These are phyloP conservation scores for Trametes villosa DNA, from an alignment of 768 basidiomycete species.

Conservation along the genomic window DNA sequence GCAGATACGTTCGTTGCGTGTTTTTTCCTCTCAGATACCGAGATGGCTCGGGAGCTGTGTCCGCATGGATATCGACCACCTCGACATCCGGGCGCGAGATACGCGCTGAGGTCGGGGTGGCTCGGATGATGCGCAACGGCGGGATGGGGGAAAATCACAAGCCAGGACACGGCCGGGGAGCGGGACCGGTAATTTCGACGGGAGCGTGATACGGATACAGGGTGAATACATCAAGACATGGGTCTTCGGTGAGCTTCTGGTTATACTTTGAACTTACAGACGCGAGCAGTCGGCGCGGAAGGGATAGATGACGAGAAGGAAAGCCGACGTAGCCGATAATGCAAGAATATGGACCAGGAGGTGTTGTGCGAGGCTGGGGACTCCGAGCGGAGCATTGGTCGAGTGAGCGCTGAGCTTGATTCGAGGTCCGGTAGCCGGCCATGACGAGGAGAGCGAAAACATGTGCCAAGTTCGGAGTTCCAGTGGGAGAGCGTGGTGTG, in stretches of 20 bases:
- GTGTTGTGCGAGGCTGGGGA: neutral
- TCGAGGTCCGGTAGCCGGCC: neutral
- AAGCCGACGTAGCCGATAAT: neutral
- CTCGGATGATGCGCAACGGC: too few relatives aligned
- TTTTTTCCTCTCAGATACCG: slow-evolving; percentile 16
- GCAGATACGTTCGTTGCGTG: too few relatives aligned
- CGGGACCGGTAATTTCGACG: neutral
- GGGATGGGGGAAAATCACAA: slow-evolving; percentile 13
- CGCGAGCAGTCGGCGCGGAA: neutral
- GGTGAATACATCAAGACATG: slow-evolving; percentile 3
- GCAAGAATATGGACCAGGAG: neutral
- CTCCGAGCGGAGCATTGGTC: neutral
- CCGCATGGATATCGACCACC: neutral
- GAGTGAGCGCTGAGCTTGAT: neutral
- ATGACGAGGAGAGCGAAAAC: slow-evolving; percentile 3
- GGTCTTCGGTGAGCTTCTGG: neutral
- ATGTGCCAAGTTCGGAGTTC: neutral
- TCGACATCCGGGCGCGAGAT: neutral
- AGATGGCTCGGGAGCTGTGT: neutral
- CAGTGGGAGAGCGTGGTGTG: neutral
- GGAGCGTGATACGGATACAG: neutral
- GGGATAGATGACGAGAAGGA: neutral
- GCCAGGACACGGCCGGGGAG: neutral
- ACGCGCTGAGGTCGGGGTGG: neutral
- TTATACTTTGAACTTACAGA: neutral